Base-by-base conservation (phyloP, 495 filamentous ascomycete genomes). In the Schizothecium vesticola region DNA sequence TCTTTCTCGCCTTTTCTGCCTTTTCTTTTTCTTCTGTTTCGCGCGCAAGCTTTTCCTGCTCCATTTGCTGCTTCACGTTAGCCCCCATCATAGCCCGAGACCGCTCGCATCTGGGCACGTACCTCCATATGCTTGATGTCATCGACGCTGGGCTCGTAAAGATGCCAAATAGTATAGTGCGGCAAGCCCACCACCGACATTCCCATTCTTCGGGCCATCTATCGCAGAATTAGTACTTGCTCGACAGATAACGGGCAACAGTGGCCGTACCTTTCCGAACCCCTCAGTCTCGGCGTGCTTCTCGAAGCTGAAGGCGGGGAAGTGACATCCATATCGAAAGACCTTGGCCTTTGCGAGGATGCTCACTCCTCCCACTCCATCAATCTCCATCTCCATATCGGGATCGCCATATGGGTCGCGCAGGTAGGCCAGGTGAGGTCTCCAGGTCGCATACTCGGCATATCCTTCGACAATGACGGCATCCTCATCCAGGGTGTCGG, bases 371-470 rank as follows among this genome's bases (percentile, higher is more conserved):
- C 95, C 95, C 21, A 99, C 93, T 64, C 95, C 95, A 73, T 99
- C 95, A 71, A 99, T 92, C 72, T 99, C 96, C 95, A 99, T 97
- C 78, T 99, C 96, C 89, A 98, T 96, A 78, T 99, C 96, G 2
- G 93, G 93, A 72, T 99, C 94, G 36, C 96, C 96, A 73, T 97
- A 98, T 2, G 96, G 96, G 76, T 99, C 96, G 19, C 96, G 89
- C 2, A 99, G 86, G 76, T 99, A 99, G 51, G 96, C 96, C 64
- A 99, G 85, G 85, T 99, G 96, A 25, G 96, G 96, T 66, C 96
- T 84, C 94, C 95, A 99, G 2, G 96, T 99, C 23, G 96, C 96
- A 75, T 99, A 99, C 82, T 99, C 96, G 43, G 96, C 96, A 74
- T 99, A 99, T 25, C 96, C 96, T 78, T 99, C 96, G 16, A 99